A percentile compares a stretch with the other conserved stretches of the same genome.
phyloP scores from a whole-genome alignment of 352 stramenopile species.

The Blastocystis sp. region DNA sequence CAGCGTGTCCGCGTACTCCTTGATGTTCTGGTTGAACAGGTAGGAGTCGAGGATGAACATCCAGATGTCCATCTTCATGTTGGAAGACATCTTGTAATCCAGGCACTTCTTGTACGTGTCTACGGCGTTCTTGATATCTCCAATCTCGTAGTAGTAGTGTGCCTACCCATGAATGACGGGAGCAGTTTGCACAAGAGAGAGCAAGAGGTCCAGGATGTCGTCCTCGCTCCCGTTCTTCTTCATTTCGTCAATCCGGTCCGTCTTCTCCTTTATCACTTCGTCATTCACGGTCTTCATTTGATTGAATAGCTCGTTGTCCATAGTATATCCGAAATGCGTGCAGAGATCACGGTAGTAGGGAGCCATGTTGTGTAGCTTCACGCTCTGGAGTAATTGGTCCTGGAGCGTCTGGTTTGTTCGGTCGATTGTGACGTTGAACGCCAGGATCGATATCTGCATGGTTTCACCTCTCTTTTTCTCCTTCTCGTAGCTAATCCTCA shows the following conservation, averaged over 20 bases:
- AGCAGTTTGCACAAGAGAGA: not conserved
- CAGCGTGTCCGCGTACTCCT: conserved; percentile 8
- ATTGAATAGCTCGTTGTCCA: conserved; percentile 56
- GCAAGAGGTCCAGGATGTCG: conserved; percentile 57
- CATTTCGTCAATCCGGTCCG: conserved; percentile 10
- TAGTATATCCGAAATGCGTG: conserved; percentile 41
- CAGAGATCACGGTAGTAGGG: conserved; percentile 59
- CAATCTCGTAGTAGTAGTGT: conserved; percentile 63
- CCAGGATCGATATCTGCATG: conserved; percentile 58
- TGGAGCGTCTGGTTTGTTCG: conserved; percentile 4
- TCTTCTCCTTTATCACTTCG: conserved; percentile 53
- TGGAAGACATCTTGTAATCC: conserved; percentile 66
- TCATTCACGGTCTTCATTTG: conserved; percentile 45
- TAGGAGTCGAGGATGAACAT: conserved; percentile 65
- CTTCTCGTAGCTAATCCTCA: conserved; percentile 55
- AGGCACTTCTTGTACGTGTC: conserved; percentile 42
- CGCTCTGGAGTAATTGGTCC: conserved; percentile 51
- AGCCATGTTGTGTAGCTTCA: conserved; percentile 66
- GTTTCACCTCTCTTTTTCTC: conserved; percentile 67
- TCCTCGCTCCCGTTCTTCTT: conserved; percentile 65
- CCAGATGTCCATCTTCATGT: conserved; percentile 68
- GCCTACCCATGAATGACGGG: conserved; percentile 9
- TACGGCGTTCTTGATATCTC: conserved; percentile 45
- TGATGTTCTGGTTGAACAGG: conserved; percentile 61
- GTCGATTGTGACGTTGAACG: conserved; percentile 44